Base-by-base conservation (phyloP, 2,329 filamentous ascomycete species). In the Aspergillus candidus region DNA sequence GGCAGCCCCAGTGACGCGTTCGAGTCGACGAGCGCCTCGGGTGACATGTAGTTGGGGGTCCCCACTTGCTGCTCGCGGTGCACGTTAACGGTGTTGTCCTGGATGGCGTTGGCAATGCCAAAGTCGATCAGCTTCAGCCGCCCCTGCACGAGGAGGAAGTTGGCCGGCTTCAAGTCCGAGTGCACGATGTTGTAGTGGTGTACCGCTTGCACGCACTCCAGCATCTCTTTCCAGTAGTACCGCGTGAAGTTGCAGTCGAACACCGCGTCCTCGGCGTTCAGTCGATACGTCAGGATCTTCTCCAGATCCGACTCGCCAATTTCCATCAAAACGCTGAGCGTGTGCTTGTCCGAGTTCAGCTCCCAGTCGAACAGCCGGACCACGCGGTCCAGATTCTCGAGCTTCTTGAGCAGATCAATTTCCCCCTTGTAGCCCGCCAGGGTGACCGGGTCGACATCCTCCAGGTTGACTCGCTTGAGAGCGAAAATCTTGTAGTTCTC, bases 221-320 rank as follows among this genome's bases (percentile, higher is more conserved):
- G 82, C 93, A 98, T 98, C 69, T 98, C 93, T 66, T 94, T 93
- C 93, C 93, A 98, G 73, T 95, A 95, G 69, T 87, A 94, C n/a
- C 93, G 85, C 11, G 93, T 88, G 65, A 97, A 96, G 41, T 85
- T 86, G 2, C 88, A 78, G 61, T 98, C 93, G 48, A 98, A 84
- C 47, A 77, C 79, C 32, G 86, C 80, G 42, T 85, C 80, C 48
- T 89, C 84, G 0, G 75, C 78, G 58, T 83, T 87, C 57, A 87
- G 72, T 8, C 83, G 81, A 52, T 83, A 79, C 31, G 82, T 83
- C 52, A 98, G 77, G 42, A 97, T 82, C 43, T 84, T 88, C 61
- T 94, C 86, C 59, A 98, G 78, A 66, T 98, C 93, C 15, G 91
- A 81, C 69, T 98, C 93, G 52, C 93, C 93, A 63, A 95, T 86